Conservation (phyloP, 345 rosid species). For the Aquilaria malaccensis region DNA sequence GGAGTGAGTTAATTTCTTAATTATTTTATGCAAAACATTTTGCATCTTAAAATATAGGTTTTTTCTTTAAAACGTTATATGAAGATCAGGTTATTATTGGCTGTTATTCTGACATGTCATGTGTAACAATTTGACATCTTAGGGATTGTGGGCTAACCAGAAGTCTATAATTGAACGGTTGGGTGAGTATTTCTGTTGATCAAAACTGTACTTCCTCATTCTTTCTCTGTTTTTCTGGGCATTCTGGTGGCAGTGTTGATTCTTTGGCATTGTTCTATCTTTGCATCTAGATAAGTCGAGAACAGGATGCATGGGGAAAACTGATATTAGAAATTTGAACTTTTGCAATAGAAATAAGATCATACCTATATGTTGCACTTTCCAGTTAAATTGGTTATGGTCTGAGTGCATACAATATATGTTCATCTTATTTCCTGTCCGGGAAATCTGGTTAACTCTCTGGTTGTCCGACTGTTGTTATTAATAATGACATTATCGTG, state of each 20-base stretch:
- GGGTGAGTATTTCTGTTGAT: slow-evolving; percentile 34
- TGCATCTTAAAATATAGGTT: slow-evolving; percentile 6
- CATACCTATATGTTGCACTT: too few relatives aligned
- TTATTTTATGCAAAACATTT: neutral
- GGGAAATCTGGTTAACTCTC: too few relatives aligned
- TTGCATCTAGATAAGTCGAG: too few relatives aligned
- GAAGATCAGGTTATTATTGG: neutral
- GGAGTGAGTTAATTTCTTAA: slow-evolving; percentile 40
- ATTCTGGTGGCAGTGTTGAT: neutral
- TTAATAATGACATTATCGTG: too few relatives aligned
- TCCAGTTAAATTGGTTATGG: too few relatives aligned
- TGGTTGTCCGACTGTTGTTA: too few relatives aligned
- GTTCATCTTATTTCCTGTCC: too few relatives aligned
- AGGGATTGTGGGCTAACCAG: slow-evolving; percentile 37
- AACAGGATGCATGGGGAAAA: too few relatives aligned
- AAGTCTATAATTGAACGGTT: slow-evolving; percentile 45
- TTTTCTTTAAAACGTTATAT: neutral
- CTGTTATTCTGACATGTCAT: slow-evolving; percentile 4
- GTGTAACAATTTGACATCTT: slow-evolving; percentile 17
- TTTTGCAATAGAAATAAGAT: too few relatives aligned
- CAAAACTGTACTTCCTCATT: neutral
- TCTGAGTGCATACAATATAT: too few relatives aligned
- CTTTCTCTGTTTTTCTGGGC: slow-evolving; percentile 3
- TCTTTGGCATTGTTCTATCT: too few relatives aligned
- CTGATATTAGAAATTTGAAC: too few relatives aligned